Evolutionary conservation across 1,139 yeast genomes (phyloP).

Genomic region (Nakaseomyces bracarensis): DNA sequence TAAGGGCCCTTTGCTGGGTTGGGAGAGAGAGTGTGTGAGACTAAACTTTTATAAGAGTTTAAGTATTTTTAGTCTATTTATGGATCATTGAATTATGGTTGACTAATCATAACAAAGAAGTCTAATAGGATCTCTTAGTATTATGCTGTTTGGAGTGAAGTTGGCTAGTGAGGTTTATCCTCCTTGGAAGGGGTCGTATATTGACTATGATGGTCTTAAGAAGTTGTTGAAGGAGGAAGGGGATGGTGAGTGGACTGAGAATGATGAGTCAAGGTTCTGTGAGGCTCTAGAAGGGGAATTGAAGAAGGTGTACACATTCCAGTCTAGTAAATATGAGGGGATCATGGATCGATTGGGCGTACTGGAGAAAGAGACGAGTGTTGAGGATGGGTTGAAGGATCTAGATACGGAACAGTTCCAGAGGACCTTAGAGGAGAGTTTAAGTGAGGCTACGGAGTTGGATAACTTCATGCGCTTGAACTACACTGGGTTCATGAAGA

Average conservation of each 20-base stretch:
- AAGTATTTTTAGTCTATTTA: no score
- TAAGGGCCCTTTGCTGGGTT: no score
- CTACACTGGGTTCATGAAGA: constrained; percentile 89
- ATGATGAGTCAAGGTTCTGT: constrained; percentile 79
- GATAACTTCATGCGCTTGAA: constrained; percentile 86
- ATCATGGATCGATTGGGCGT: constrained; percentile 56
- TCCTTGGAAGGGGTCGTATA: constrained; percentile 83
- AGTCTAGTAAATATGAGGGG: constrained; percentile 59
- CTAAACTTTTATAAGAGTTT: no score
- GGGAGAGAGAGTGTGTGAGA: no score
- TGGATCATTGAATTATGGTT: no score
- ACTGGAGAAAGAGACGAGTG: constrained; percentile 44
- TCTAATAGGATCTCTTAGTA: no score
- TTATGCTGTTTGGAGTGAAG: constrained; percentile 87
- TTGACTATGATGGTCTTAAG: constrained; percentile 72
- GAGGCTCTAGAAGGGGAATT: constrained; percentile 72
- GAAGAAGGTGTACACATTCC: constrained; percentile 90
- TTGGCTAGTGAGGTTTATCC: constrained; percentile 72
- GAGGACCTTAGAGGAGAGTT: constrained; percentile 58
- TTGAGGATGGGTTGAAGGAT: constrained; percentile 26
- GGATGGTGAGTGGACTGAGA: constrained; percentile 52
- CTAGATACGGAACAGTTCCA: constrained; percentile 40
- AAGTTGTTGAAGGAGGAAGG: constrained; percentile 62
- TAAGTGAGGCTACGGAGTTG: constrained; percentile 72
- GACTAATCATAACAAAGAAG: no score